These are phyloP conservation scores for Hebeloma cylindrosporum DNA, from an alignment of 768 basidiomycete genomes.

Conservation along the genomic window DNA sequence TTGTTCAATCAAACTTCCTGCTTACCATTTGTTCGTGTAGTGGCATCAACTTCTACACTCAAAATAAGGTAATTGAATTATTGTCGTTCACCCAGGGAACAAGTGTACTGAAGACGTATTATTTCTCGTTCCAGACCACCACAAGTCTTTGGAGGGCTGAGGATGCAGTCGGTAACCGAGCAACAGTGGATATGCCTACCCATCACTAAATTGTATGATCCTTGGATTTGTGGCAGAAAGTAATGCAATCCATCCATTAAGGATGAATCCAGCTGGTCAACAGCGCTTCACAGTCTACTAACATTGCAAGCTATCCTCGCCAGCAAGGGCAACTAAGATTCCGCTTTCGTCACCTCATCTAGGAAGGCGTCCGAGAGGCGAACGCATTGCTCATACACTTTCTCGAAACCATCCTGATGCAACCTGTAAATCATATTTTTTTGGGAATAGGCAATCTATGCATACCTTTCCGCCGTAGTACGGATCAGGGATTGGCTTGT, in stretches of 20 bases:
- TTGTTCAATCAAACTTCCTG: background rate
- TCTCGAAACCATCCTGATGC: constrained; percentile 67
- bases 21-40: constrained; percentile 33
- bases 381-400: constrained; percentile 75
- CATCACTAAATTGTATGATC: constrained; percentile 45
- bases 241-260: background rate
- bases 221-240: background rate
- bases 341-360: constrained; percentile 51
- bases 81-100: background rate
- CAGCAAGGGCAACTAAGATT: too few relatives aligned
- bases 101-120: background rate
- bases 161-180: constrained; percentile 74
- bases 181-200: constrained; percentile 87
- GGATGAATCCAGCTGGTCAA: background rate
- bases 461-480: constrained; percentile 74
- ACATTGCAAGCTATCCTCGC: too few relatives aligned
- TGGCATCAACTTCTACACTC: constrained; percentile 94
- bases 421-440: background rate
- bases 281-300: background rate
- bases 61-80: constrained; percentile 66
- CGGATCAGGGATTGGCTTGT: constrained; percentile 76
- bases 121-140: constrained; percentile 58
- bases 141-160: constrained; percentile 92
- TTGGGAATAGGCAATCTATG: constrained; percentile 8
- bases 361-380: constrained; percentile 76